Conservation (phyloP, 2,329 filamentous ascomycete species). For the Colletotrichum spinosum region DNA sequence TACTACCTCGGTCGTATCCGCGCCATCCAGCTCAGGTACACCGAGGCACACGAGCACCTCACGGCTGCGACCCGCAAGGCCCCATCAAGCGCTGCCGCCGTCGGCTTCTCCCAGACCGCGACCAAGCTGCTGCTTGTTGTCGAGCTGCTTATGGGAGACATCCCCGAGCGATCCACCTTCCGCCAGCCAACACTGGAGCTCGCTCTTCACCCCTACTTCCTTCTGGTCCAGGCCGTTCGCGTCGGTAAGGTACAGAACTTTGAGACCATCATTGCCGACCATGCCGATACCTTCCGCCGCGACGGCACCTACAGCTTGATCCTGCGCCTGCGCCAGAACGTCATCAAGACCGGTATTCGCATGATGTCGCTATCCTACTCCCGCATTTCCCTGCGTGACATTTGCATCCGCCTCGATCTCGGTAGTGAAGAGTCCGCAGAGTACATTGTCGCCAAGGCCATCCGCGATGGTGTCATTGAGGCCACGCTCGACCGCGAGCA, state of each 20-base stretch:
- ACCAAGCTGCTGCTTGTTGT: constrained; percentile 97
- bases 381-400: constrained; percentile 95
- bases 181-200: constrained; percentile 88
- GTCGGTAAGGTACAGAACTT: constrained; percentile 97
- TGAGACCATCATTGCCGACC: constrained; percentile 83
- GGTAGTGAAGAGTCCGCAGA: constrained; percentile 97
- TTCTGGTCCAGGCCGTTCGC: constrained; percentile 93
- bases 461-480: constrained; percentile 96
- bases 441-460: constrained; percentile 99
- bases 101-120: constrained; percentile 95
- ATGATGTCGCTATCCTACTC: constrained; percentile 99
- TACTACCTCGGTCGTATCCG: constrained; percentile 98
- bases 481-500: constrained; percentile 93
- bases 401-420: constrained; percentile 93
- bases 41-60: constrained; percentile 94
- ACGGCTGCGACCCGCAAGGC: constrained; percentile 95
- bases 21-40: constrained; percentile 96
- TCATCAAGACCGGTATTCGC: constrained; percentile 98
- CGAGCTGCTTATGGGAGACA: constrained; percentile 97
- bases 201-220: constrained; percentile 90
- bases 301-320: constrained; percentile 97
- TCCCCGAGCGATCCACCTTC: constrained; percentile 95
- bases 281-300: constrained; percentile 87
- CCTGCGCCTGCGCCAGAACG: constrained; percentile 93
- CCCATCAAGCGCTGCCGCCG: constrained; percentile 87